These are phyloP conservation scores for Erythrobasidium hasegawianum DNA, from an alignment of 1,284 basidiomycete genomes.

Conservation along the genomic window DNA sequence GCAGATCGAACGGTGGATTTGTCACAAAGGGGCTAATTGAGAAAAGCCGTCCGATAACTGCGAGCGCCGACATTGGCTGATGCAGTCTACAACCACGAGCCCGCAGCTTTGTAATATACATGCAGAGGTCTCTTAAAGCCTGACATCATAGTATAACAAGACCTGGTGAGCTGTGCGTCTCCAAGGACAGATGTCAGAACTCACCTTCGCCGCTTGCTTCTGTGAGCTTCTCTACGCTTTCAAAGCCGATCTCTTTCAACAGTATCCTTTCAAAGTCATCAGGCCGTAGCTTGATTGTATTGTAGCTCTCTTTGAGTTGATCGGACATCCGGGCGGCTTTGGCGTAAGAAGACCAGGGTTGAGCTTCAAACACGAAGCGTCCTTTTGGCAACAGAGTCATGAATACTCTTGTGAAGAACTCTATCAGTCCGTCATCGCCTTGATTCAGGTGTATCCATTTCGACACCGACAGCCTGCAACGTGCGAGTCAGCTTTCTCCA, in stretches of 20 bases:
- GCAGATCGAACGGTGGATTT: not conserved
- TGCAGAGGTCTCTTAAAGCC: slow-evolving; percentile 35
- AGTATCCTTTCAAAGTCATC: slow-evolving; percentile 56
- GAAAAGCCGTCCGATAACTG: not conserved
- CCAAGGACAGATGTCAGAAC: slow-evolving; percentile 37
- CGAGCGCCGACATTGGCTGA: not conserved
- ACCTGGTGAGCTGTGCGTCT: not conserved
- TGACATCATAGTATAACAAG: not conserved
- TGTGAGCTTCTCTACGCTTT: slow-evolving; percentile 55
- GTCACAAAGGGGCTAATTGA: not conserved
- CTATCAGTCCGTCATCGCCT: slow-evolving; percentile 62
- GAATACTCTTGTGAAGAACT: slow-evolving; percentile 63
- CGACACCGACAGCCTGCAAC: slow-evolving; percentile 67
- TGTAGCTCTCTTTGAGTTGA: not conserved
- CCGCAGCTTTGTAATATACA: slow-evolving; percentile 35
- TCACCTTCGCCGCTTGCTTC: slow-evolving; percentile 59
- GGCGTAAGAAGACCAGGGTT: slow-evolving; percentile 70
- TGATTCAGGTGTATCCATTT: slow-evolving; percentile 81
- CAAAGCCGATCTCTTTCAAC: slow-evolving; percentile 62
- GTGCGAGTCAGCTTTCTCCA: not conserved
- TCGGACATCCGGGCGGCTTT: slow-evolving; percentile 63
- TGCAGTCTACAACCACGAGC: slow-evolving; percentile 29
- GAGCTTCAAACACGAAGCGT: slow-evolving; percentile 71
- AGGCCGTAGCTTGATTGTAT: slow-evolving; percentile 11
- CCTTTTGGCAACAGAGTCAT: slow-evolving; percentile 56